phyloP scores from a whole-genome alignment of 1,139 yeast species.

The Scheffersomyces illinoinensis region DNA sequence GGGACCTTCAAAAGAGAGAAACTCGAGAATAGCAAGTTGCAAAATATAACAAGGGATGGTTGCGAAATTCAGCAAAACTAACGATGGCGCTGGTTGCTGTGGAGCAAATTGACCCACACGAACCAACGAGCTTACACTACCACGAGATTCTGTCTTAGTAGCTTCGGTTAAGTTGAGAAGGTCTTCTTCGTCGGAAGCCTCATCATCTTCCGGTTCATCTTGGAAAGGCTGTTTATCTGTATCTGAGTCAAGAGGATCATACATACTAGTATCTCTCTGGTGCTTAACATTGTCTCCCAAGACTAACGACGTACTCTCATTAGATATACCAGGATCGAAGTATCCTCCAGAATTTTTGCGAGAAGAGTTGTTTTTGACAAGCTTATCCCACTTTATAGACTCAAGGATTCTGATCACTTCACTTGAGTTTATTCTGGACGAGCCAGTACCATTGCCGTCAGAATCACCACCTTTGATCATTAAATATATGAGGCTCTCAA shows the following conservation, averaged over 20 bases:
- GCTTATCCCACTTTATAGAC: conserved; percentile 18
- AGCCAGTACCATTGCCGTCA: conserved; percentile 4
- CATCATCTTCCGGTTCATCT: neutral
- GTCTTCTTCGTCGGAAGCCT: neutral
- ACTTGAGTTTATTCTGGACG: conserved; percentile 11
- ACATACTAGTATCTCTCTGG: conserved; percentile 1
- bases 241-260: conserved; percentile 2
- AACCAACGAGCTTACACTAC: neutral
- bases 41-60: neutral
- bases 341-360: neutral
- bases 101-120: neutral
- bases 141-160: neutral
- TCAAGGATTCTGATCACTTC: conserved; percentile 24
- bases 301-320: neutral
- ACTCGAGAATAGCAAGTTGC: neutral
- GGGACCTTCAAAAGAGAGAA: neutral
- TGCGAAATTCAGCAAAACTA: neutral
- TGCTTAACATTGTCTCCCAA: neutral
- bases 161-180: neutral
- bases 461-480: conserved; percentile 32
- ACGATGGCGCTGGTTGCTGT: neutral
- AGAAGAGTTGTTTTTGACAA: conserved; percentile 2
- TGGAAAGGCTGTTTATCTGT: conserved; percentile 1
- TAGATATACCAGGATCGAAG: neutral
- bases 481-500: conserved; percentile 24